These are phyloP conservation scores for Mycena rosella DNA, from an alignment of 768 basidiomycete species.

Conservation along the genomic window DNA sequence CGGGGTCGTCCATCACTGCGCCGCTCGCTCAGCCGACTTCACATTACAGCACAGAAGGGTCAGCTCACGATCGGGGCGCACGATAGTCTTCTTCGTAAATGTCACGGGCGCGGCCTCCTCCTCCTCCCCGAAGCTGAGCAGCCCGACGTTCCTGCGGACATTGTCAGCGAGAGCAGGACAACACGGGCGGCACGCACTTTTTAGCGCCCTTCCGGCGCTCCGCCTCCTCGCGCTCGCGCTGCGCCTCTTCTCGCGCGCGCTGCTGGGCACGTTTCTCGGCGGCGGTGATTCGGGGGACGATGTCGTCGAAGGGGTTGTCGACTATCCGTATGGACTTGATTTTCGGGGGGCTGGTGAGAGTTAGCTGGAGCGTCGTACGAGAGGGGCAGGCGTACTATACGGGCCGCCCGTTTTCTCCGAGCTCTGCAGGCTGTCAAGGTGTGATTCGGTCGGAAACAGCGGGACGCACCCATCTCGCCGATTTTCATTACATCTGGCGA, in stretches of 20 bases:
- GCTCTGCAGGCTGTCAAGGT: conserved; percentile 58
- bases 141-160: conserved; percentile 79
- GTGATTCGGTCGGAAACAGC: neutral
- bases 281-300: conserved; percentile 95
- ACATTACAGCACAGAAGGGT: neutral
- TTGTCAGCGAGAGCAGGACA: neutral
- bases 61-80: conserved; percentile 85
- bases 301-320: conserved; percentile 96
- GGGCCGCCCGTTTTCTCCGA: conserved; percentile 80
- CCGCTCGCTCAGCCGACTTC: conserved; percentile 17
- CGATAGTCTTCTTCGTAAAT: conserved; percentile 86
- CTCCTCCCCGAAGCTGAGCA: conserved; percentile 89
- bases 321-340: conserved; percentile 88
- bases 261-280: conserved; percentile 90
- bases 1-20: conserved; percentile 55
- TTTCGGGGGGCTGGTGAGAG: conserved; percentile 80
- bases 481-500: conserved; percentile 89
- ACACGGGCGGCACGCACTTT: conserved; percentile 68
- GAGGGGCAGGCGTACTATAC: conserved; percentile 72
- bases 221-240: conserved; percentile 83
- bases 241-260: conserved; percentile 80
- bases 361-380: conserved; percentile 13
- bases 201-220: conserved; percentile 83
- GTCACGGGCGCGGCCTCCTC: conserved; percentile 66
- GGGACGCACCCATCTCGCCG: conserved; percentile 81